Evolutionary conservation across 352 stramenopile genomes (phyloP), one percentile per base, ranked within the genome.

Genomic region (Hyaloperonospora arabidopsidis): DNA sequence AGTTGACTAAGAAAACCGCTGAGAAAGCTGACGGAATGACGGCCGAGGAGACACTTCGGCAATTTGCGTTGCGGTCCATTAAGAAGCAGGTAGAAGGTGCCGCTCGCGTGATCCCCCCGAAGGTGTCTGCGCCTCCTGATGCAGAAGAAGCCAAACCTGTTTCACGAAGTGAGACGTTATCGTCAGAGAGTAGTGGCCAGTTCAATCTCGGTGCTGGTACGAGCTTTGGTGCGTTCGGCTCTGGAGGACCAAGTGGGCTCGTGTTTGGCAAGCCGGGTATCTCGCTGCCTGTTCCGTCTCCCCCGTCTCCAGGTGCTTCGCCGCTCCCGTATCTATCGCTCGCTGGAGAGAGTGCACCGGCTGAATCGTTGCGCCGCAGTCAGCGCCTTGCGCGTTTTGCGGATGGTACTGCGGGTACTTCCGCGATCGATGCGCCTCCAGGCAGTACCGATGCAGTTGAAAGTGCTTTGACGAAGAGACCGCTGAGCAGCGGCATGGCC

Each of bases 211-310:
- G 57, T 13, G 36, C 65, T 35, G 45, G 62, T 18, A 54, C 60
- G 13, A 57, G 54, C 22, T 79, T 79, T 44, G 59, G 61, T 13
- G 62, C 69, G 18, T 86, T 85, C 34, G 79, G 73, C 35, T 75
- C 74, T 2, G 74, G 77, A 10, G 65, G 68, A 25, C 59, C 81
- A 0, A 75, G 73, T 22, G 71, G 72, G 2, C 68, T 91, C 4
- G 74, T 89, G 22, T 91, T 91, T 59, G 81, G 81, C 46, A 89
- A 87, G 49, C 71, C 78, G 12, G 78, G 74, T 0, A 89, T 91
- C 52, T 83, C 75, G 2, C 54, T 91, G 3, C 81, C 81, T 25
- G 63, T 91, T 8, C 81, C 81, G 2, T 72, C 81, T 1, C 68
- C 79, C 10, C 52, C 76, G 10, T 80, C 75, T 17, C 68, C 74